phyloP scores from a whole-genome alignment of 345 rosid species.

The Boechera divaricarpa region DNA sequence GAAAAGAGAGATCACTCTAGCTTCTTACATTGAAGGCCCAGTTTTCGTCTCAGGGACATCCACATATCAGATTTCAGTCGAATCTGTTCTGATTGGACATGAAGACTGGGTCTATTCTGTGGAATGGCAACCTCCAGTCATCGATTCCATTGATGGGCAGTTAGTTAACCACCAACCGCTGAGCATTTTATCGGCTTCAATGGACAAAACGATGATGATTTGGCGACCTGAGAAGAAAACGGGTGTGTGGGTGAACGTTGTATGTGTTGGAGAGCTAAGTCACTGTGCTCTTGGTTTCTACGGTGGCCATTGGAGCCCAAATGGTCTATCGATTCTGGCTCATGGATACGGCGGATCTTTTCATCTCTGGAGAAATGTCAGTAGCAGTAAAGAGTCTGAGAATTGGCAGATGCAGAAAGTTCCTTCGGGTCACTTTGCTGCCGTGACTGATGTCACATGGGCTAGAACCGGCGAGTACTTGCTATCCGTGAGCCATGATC shows the following conservation, averaged over 20 bases:
- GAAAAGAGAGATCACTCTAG: constrained; percentile 65
- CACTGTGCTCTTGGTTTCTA: constrained; percentile 97
- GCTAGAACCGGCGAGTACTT: constrained; percentile 73
- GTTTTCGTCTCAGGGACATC: constrained; percentile 62
- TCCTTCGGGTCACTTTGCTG: constrained; percentile 89
- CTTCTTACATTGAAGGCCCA: constrained; percentile 94
- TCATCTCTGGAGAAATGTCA: constrained; percentile 85
- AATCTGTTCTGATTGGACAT: constrained; percentile 93
- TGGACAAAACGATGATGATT: constrained; percentile 99
- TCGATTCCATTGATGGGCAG: constrained; percentile 39
- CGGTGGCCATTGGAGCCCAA: constrained; percentile 94
- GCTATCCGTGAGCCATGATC: constrained; percentile 92
- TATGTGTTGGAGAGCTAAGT: constrained; percentile 92
- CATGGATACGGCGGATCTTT: constrained; percentile 96
- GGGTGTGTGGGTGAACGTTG: constrained; percentile 97
- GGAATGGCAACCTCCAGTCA: constrained; percentile 85
- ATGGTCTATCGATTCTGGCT: constrained; percentile 72
- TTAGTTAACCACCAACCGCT: constrained; percentile 62
- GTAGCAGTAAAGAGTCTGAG: constrained; percentile 54
- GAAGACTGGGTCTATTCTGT: constrained; percentile 99
- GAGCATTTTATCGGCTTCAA: constrained; percentile 86
- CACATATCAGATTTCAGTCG: constrained; percentile 88
- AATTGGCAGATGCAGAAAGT: constrained; percentile 90
- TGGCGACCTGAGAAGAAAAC: constrained; percentile 91
- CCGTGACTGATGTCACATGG: constrained; percentile 86